phyloP scores from a whole-genome alignment of 495 filamentous ascomycete genomes.

The Hypoxylon intermedium region DNA sequence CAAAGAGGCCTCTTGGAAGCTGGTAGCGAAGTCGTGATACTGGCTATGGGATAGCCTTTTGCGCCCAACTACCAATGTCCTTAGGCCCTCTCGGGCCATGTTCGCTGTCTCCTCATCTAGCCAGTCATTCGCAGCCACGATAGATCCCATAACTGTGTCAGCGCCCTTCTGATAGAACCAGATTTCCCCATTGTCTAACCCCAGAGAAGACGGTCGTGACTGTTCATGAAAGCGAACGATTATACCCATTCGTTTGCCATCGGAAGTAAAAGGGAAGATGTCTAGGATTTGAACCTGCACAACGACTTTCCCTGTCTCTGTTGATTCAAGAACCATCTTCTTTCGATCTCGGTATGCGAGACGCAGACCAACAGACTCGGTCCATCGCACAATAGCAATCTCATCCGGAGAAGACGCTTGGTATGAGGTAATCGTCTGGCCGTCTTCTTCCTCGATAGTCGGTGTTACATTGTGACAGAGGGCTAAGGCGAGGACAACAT shows the following conservation, averaged over 20 bases:
- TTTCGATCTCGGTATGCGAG: slow-evolving; percentile 86
- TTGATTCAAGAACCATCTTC: slow-evolving; percentile 78
- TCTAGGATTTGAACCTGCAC: slow-evolving; percentile 91
- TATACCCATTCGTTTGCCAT: slow-evolving; percentile 98
- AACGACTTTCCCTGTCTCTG: slow-evolving; percentile 75
- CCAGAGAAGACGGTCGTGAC: slow-evolving; percentile 47
- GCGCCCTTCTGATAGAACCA: slow-evolving; percentile 99
- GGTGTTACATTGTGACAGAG: slow-evolving; percentile 98
- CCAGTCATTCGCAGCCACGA: slow-evolving; percentile 96
- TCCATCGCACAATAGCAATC: slow-evolving; percentile 97
- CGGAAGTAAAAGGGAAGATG: slow-evolving; percentile 96
- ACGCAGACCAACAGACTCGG: slow-evolving; percentile 88
- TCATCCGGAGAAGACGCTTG: slow-evolving; percentile 98
- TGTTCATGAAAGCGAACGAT: slow-evolving; percentile 80
- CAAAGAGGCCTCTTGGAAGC: slow-evolving; percentile 80
- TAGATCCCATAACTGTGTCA: slow-evolving; percentile 94
- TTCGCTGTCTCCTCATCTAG: slow-evolving; percentile 98
- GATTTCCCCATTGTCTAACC: slow-evolving; percentile 69
- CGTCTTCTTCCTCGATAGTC: slow-evolving; percentile 81
- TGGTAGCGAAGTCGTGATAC: slow-evolving; percentile 77
- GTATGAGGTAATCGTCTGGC: slow-evolving; percentile 79
- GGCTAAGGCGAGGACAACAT: slow-evolving; percentile 88
- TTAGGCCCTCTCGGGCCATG: slow-evolving; percentile 95
- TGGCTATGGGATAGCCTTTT: slow-evolving; percentile 77
- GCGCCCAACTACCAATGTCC: slow-evolving; percentile 91